These are phyloP conservation scores for Lichtheimia corymbifera DNA, from an alignment of 371 early-diverging fungal species.

Conservation along the genomic window DNA sequence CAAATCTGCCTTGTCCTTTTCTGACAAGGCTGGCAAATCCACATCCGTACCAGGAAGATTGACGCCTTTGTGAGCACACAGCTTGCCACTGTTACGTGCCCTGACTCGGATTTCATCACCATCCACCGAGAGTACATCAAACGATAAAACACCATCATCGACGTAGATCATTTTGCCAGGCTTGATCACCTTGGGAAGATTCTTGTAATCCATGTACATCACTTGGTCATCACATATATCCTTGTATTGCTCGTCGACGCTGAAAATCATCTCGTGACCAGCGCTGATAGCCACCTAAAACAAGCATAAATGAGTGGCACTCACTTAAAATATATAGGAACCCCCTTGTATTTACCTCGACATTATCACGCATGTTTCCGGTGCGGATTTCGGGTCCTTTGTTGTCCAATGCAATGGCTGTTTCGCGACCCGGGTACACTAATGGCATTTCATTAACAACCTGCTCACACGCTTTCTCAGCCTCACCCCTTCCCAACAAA, in stretches of 20 bases:
- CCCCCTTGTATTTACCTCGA: constrained; percentile 11
- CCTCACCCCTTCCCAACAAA: background rate
- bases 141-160: constrained; percentile 80
- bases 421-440: constrained; percentile 25
- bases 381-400: constrained; percentile 89
- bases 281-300: constrained; percentile 53
- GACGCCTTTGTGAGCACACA: constrained; percentile 82
- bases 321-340: no score
- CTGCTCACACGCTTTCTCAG: no score
- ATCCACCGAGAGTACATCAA: constrained; percentile 66
- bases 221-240: constrained; percentile 65
- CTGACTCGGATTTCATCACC: constrained; percentile 63
- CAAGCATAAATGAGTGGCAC: background rate
- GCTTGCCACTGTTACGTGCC: constrained; percentile 68
- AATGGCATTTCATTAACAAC: background rate
- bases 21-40: constrained; percentile 91
- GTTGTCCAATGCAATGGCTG: constrained; percentile 86
- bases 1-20: constrained; percentile 92
- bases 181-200: constrained; percentile 73
- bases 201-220: constrained; percentile 84
- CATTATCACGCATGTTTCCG: constrained; percentile 65
- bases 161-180: constrained; percentile 83
- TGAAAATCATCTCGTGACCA: constrained; percentile 77
- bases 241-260: constrained; percentile 69
- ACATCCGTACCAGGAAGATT: constrained; percentile 86